A percentile compares a stretch with the other conserved stretches of the same genome.
Conservation (phyloP, 1,284 basidiomycete species). For the Vanrija sp. region DNA sequence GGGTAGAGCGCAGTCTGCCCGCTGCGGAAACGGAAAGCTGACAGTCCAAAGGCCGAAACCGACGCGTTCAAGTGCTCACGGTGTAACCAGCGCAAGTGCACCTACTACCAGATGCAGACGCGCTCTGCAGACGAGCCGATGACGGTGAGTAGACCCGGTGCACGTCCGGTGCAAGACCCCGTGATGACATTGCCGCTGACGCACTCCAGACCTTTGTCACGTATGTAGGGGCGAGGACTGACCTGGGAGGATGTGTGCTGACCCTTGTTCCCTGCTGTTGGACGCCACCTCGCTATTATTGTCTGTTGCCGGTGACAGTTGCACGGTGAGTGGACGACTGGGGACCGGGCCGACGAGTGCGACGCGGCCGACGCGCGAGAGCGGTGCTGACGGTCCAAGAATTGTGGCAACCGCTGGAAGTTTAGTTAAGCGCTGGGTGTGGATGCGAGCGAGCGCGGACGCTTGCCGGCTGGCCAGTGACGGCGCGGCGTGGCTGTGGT, state of each 20-base stretch:
- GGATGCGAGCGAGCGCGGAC: background rate
- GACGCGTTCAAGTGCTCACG: slow-evolving; percentile 95
- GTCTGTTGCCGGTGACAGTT: slow-evolving; percentile 16
- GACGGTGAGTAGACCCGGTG: slow-evolving; percentile 61
- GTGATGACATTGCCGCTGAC: slow-evolving; percentile 3
- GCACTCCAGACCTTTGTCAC: slow-evolving; percentile 58
- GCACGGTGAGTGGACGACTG: slow-evolving; percentile 30
- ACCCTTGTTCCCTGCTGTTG: slow-evolving; percentile 1
- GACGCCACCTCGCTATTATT: background rate
- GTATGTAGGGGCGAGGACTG: slow-evolving; percentile 40
- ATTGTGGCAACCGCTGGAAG: slow-evolving; percentile 49
- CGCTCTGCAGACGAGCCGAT: slow-evolving; percentile 94
- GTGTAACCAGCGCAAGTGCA: slow-evolving; percentile 87
- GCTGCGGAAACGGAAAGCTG: background rate
- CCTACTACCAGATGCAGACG: slow-evolving; percentile 92
- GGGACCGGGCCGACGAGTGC: background rate
- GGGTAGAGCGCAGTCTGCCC: background rate
- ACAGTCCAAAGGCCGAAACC: slow-evolving; percentile 67
- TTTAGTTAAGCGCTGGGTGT: slow-evolving; percentile 34
- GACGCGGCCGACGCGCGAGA: background rate
- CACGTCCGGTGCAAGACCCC: too few relatives aligned
- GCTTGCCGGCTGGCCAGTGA: background rate
- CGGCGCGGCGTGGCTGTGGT: background rate
- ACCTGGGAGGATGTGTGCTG: slow-evolving; percentile 22
- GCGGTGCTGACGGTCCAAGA: slow-evolving; percentile 10